Evolutionary conservation across 1,139 yeast species (phyloP).

Genomic region (Protomyces pachydermus): DNA sequence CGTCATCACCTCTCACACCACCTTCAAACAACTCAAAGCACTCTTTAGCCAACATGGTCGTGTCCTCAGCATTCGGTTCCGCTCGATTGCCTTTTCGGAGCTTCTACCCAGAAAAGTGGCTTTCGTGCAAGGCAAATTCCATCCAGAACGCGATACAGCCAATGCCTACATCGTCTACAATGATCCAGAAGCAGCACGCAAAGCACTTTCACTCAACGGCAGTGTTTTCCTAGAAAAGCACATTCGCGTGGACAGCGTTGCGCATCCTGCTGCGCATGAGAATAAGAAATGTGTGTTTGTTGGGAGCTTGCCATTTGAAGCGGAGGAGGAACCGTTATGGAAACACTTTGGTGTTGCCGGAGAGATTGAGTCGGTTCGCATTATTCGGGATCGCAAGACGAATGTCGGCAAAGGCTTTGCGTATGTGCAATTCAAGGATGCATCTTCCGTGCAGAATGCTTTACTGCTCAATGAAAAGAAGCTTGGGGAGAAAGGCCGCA

Average conservation of each 20-base stretch:
- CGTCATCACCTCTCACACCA: constrained; percentile 59
- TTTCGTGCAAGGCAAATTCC: constrained; percentile 72
- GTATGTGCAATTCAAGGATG: constrained; percentile 82
- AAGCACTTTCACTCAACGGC: constrained; percentile 59
- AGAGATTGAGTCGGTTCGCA: constrained; percentile 78
- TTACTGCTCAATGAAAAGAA: constrained; percentile 69
- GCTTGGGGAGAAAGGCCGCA: constrained; percentile 52
- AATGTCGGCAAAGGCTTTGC: constrained; percentile 98
- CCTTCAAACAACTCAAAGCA: constrained; percentile 30
- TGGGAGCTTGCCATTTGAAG: constrained; percentile 92
- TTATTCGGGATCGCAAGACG: constrained; percentile 86
- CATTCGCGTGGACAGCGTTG: constrained; percentile 81
- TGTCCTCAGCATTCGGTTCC: constrained; percentile 72
- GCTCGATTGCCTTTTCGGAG: constrained; percentile 88
- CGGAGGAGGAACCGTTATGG: constrained; percentile 86
- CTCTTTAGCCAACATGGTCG: constrained; percentile 48
- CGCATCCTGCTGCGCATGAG: constrained; percentile 79
- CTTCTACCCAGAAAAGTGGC: constrained; percentile 90
- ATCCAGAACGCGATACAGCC: constrained; percentile 68
- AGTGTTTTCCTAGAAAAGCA: constrained; percentile 65
- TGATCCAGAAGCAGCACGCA: constrained; percentile 50
- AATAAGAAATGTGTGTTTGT: constrained; percentile 81
- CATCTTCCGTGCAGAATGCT: constrained; percentile 77
- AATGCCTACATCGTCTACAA: constrained; percentile 84
- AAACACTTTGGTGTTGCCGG: constrained; percentile 61